Evolutionary conservation across 441 rosid genomes (phyloP).

Genomic region (Populus hybrid): DNA sequence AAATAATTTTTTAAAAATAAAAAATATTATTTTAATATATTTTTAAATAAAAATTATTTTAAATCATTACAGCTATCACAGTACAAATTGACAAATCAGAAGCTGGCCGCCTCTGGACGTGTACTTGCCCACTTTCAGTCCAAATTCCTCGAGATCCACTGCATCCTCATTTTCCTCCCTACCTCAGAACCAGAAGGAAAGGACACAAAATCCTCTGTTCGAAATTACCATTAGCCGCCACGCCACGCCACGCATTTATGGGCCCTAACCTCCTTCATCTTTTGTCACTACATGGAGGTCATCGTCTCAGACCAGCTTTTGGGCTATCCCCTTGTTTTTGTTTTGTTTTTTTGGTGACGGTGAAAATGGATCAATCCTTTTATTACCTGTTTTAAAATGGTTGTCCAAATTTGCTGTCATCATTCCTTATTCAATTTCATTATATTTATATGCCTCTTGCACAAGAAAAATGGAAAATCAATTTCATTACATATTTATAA

Average conservation of each 20-base stretch:
- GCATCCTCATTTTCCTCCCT: conserved; percentile 8
- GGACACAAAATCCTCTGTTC: conserved; percentile 4
- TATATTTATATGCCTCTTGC: no score
- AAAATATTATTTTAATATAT: no score
- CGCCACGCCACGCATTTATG: not conserved
- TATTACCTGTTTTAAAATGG: not conserved
- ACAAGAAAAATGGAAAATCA: not conserved
- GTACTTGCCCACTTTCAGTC: conserved; percentile 9
- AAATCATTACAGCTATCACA: no score
- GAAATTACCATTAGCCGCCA: not conserved
- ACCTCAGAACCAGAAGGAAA: not conserved
- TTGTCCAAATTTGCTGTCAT: not conserved
- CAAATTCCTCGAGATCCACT: conserved; percentile 21
- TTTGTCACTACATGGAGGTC: not conserved
- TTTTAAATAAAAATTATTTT: no score
- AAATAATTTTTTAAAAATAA: no score
- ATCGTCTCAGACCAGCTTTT: no score
- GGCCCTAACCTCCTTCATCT: not conserved
- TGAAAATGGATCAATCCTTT: no score
- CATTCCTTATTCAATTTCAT: no score
- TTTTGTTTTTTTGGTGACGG: no score
- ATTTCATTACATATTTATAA: no score
- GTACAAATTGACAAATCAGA: not conserved
- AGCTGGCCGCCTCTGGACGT: not conserved
- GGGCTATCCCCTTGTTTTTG: not conserved